These are phyloP conservation scores for Omphalotus guepiniiformis DNA, from an alignment of 768 basidiomycete species.

Conservation along the genomic window DNA sequence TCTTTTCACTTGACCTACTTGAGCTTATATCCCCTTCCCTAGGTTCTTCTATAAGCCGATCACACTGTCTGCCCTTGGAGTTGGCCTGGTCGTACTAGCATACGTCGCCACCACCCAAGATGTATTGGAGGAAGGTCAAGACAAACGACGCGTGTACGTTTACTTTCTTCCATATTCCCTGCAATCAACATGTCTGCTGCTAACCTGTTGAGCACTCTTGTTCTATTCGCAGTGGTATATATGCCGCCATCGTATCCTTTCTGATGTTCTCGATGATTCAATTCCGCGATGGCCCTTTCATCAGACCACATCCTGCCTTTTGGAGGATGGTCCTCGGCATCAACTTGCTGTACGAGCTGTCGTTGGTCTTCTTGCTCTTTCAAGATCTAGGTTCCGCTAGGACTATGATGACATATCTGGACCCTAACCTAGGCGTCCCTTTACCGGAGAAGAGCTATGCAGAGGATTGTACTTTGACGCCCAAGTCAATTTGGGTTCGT, in stretches of 20 bases:
- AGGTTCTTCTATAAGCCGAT: constrained; percentile 88
- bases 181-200: constrained; percentile 5
- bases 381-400: constrained; percentile 78
- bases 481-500: constrained; percentile 63
- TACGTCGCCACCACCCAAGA: constrained; percentile 83
- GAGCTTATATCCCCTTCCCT: neutral
- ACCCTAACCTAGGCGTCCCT: constrained; percentile 63
- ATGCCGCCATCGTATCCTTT: constrained; percentile 71
- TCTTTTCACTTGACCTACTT: constrained; percentile 2
- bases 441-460: constrained; percentile 86
- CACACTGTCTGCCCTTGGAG: constrained; percentile 68
- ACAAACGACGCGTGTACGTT: constrained; percentile 76
- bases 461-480: constrained; percentile 68
- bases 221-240: constrained; percentile 55
- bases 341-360: constrained; percentile 81
- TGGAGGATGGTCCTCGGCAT: constrained; percentile 78
- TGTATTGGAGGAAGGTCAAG: constrained; percentile 77
- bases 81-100: constrained; percentile 63
- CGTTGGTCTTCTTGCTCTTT: constrained; percentile 80
- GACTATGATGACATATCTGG: constrained; percentile 74
- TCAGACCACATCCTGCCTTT: constrained; percentile 84
- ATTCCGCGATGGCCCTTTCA: constrained; percentile 86
- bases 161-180: constrained; percentile 11
- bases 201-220: constrained; percentile 3
- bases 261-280: constrained; percentile 82